Conservation (phyloP, 257 asterid species). For the Jasminum sambac region DNA sequence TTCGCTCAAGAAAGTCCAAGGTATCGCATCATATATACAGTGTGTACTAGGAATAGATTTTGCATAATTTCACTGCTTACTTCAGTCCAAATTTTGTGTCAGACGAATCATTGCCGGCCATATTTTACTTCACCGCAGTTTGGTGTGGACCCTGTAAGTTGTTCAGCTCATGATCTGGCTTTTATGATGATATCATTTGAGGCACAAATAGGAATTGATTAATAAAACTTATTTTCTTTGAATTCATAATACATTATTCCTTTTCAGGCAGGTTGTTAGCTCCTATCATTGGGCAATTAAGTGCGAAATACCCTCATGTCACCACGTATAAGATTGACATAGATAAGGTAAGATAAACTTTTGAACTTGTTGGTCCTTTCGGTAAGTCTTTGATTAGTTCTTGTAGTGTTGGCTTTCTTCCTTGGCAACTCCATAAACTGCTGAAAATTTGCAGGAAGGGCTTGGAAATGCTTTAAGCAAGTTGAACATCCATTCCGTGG, state of each 20-base stretch:
- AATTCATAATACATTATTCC: background rate
- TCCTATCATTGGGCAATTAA: slow-evolving; percentile 75
- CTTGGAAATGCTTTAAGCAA: slow-evolving; percentile 64
- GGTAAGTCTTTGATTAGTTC: background rate
- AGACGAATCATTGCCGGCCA: slow-evolving; percentile 84
- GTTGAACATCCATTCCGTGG: slow-evolving; percentile 74
- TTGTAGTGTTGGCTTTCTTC: slow-evolving; percentile 4
- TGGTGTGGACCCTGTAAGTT: slow-evolving; percentile 99
- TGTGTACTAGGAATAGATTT: background rate
- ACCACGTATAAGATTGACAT: slow-evolving; percentile 86
- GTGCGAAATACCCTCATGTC: slow-evolving; percentile 89
- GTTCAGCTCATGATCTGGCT: slow-evolving; percentile 5
- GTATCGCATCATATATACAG: slow-evolving; percentile 32
- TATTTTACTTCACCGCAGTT: slow-evolving; percentile 94
- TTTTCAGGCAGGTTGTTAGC: slow-evolving; percentile 76
- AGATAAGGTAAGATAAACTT: slow-evolving; percentile 57
- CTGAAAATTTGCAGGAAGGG: slow-evolving; percentile 59
- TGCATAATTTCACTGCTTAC: slow-evolving; percentile 19
- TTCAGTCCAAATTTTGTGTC: slow-evolving; percentile 34
- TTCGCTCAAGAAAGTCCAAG: slow-evolving; percentile 72
- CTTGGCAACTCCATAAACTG: slow-evolving; percentile 22
- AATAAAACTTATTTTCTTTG: background rate
- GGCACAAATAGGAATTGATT: background rate
- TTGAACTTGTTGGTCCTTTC: background rate
- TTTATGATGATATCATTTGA: slow-evolving; percentile 5